Base-by-base conservation (phyloP, 2,329 filamentous ascomycete species). In the Paecilomyces fulvus region DNA sequence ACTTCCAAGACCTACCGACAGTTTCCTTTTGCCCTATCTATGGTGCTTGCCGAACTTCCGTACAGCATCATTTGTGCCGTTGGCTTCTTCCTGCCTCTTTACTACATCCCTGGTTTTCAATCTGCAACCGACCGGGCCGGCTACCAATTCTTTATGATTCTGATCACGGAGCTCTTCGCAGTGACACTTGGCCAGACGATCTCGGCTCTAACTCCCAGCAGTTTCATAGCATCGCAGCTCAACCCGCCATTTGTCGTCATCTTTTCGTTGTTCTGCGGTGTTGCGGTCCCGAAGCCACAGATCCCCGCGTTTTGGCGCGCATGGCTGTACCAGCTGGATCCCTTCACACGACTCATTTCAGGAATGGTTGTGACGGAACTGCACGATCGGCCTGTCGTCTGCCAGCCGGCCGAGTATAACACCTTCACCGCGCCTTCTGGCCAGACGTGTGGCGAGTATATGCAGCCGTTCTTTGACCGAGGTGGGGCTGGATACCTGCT, bases 231-330 rank as follows among this genome's bases (percentile, higher is more conserved):
- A 0, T 84, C 87, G 12, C 84, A 92, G 62, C 81, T 90, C 61
- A 91, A 95, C 64, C 90, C 91, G 0, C 89, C 92, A 68, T 76
- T 94, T 69, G 86, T 91, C 71, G 89, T 94, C 69, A 84, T 87
- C 57, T 92, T 95, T 67, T 82, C 87, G 1, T 80, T 95, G 23
- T 95, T 95, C 83, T 95, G 89, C 66, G 90, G 90, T 71, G 90
- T 95, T 59, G 88, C 89, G 0, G 89, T 95, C 53, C 87, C 90
- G 0, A 83, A 85, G 48, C 82, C 86, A 0, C 84, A 89, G 70
- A 95, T 95, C 74, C 87, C 89, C 1, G 76, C 74, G 1, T 91
- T 91, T 75, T 94, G 88, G 88, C 81, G 86, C 31, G 79, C 81
- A 1, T 94, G 89, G 89, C 78, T 94, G 7, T 92, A 92, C 76